Evolutionary conservation across 1,139 yeast genomes (phyloP).

Genomic region (Pichia sp.): DNA sequence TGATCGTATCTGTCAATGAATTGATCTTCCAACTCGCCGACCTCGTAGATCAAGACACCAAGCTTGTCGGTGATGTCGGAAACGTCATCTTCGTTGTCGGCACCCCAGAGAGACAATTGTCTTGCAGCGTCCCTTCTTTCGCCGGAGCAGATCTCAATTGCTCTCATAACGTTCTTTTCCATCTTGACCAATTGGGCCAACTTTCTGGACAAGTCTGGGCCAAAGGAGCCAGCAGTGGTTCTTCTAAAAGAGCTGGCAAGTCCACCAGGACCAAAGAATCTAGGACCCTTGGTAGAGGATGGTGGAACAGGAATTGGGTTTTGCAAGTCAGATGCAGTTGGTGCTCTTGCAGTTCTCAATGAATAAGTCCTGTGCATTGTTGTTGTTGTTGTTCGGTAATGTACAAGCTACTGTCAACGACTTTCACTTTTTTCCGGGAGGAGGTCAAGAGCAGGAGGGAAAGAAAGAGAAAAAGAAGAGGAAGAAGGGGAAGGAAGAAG

Average conservation of each 20-base stretch:
- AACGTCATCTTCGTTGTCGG: slow-evolving; percentile 77
- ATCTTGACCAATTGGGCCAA: slow-evolving; percentile 73
- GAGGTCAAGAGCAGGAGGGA: background rate
- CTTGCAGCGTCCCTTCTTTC: slow-evolving; percentile 82
- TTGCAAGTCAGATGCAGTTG: slow-evolving; percentile 76
- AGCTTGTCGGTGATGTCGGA: slow-evolving; percentile 81
- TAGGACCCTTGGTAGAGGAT: slow-evolving; percentile 52
- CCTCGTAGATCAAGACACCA: slow-evolving; percentile 75
- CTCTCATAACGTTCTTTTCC: slow-evolving; percentile 77
- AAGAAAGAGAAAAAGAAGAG: background rate
- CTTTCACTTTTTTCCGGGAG: background rate
- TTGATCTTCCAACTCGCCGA: slow-evolving; percentile 85
- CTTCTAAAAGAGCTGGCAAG: slow-evolving; percentile 64
- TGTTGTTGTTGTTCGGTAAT: background rate
- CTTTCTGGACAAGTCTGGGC: slow-evolving; percentile 76
- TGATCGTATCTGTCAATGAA: slow-evolving; percentile 84
- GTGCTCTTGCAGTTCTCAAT: slow-evolving; percentile 72
- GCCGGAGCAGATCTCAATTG: slow-evolving; percentile 70
- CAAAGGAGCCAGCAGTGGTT: slow-evolving; percentile 67
- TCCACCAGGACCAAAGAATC: slow-evolving; percentile 69
- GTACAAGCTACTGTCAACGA: background rate
- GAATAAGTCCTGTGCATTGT: slow-evolving; percentile 80
- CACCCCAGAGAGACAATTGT: slow-evolving; percentile 83
- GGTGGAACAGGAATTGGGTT: slow-evolving; percentile 74
- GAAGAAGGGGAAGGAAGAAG: background rate